Evolutionary conservation across 352 stramenopile species (phyloP).

Genomic region (Phytophthora hibernalis): DNA sequence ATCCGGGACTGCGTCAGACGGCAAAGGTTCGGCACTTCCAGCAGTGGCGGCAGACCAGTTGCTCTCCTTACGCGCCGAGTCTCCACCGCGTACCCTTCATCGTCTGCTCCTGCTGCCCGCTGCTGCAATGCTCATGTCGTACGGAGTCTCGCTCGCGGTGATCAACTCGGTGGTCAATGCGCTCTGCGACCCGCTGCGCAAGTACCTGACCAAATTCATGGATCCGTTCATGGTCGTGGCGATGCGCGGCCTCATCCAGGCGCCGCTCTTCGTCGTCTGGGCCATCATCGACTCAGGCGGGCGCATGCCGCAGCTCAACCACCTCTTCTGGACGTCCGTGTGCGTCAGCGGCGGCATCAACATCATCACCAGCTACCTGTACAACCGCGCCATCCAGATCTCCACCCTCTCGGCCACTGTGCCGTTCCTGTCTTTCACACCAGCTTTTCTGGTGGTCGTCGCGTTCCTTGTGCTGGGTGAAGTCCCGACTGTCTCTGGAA

Average conservation of each 20-base stretch:
- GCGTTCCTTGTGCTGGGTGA: constrained; percentile 80
- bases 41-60: constrained; percentile 14
- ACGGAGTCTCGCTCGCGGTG: constrained; percentile 76
- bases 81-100: constrained; percentile 11
- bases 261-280: constrained; percentile 75
- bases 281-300: constrained; percentile 63
- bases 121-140: constrained; percentile 61
- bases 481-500: constrained; percentile 67
- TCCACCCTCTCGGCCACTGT: constrained; percentile 79
- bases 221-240: constrained; percentile 84
- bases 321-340: constrained; percentile 84
- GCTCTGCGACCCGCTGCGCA: constrained; percentile 82
- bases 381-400: constrained; percentile 87
- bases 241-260: constrained; percentile 71
- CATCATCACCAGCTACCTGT: constrained; percentile 85
- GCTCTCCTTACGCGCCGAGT: constrained; percentile 15
- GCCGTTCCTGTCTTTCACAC: constrained; percentile 84
- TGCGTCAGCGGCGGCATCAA: constrained; percentile 80
- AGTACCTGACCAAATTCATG: constrained; percentile 87
- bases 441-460: constrained; percentile 77
- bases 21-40: constrained; percentile 19
- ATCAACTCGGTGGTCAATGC: constrained; percentile 85
- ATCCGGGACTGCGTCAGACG: constrained; percentile 22
- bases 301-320: constrained; percentile 66
- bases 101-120: background rate